phyloP scores from a whole-genome alignment of 2,329 filamentous ascomycete species.

The Thermothelomyces thermophilus region DNA sequence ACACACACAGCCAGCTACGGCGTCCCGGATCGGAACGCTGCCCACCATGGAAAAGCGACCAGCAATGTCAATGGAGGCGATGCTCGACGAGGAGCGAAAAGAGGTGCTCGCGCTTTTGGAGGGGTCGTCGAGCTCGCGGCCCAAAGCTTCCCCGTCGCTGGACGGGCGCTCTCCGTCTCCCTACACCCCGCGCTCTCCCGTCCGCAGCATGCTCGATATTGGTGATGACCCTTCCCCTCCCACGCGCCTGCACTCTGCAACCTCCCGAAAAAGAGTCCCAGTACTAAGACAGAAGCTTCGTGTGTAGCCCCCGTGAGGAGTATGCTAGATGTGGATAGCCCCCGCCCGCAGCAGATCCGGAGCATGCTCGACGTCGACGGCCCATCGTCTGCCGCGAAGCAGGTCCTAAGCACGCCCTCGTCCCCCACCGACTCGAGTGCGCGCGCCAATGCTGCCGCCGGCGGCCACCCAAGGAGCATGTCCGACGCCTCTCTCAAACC shows the following conservation, averaged over 20 bases:
- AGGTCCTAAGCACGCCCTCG: slow-evolving; percentile 38
- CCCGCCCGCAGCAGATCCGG: slow-evolving; percentile 36
- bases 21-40: background rate
- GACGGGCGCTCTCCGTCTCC: slow-evolving; percentile 46
- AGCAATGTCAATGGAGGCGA: slow-evolving; percentile 68
- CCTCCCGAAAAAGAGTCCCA: slow-evolving; percentile 11
- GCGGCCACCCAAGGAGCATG: slow-evolving; percentile 43
- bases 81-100: slow-evolving; percentile 68
- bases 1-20: background rate
- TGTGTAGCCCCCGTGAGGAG: slow-evolving; percentile 43
- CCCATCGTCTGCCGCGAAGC: slow-evolving; percentile 27
- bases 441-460: slow-evolving; percentile 27
- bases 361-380: slow-evolving; percentile 48
- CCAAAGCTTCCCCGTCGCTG: slow-evolving; percentile 29
- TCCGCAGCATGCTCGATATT: slow-evolving; percentile 62
- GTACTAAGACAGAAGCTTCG: slow-evolving; percentile 32
- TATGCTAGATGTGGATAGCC: slow-evolving; percentile 55
- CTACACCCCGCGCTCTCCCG: slow-evolving; percentile 55
- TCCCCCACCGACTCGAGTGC: slow-evolving; percentile 40
- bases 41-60: slow-evolving; percentile 33
- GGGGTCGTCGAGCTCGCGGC: slow-evolving; percentile 30
- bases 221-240: slow-evolving; percentile 36
- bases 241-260: slow-evolving; percentile 17
- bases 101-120: slow-evolving; percentile 67
- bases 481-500: slow-evolving; percentile 47